phyloP scores from a whole-genome alignment of 169 alveolate species.

The Plasmodium fragile region DNA sequence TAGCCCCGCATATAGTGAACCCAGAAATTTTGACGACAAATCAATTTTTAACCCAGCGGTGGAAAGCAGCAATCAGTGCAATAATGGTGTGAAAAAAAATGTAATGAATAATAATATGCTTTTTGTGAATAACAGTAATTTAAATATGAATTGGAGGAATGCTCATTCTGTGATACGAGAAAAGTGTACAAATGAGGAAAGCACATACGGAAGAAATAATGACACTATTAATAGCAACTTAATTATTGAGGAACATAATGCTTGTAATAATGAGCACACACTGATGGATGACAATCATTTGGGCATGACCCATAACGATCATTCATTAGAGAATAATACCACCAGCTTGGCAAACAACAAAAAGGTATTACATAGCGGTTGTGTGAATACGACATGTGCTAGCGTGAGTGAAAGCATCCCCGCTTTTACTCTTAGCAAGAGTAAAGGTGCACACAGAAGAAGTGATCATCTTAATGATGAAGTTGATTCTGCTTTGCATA shows the following conservation, averaged over 20 bases:
- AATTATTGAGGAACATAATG: background rate
- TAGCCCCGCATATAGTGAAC: background rate
- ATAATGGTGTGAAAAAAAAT: background rate
- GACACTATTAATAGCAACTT: constrained; percentile 4
- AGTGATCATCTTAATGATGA: background rate
- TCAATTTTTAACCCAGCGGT: background rate
- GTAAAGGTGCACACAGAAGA: background rate
- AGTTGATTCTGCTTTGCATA: background rate
- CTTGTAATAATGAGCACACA: background rate
- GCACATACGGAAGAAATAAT: background rate
- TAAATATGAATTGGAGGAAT: background rate
- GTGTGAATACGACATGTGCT: background rate
- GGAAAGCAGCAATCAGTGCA: background rate
- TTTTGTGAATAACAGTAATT: background rate
- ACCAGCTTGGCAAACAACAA: background rate
- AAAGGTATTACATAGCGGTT: background rate
- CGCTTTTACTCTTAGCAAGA: background rate
- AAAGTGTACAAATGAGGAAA: background rate
- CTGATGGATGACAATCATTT: constrained; percentile 13
- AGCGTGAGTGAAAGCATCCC: background rate
- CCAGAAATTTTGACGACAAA: background rate
- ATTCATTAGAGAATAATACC: background rate
- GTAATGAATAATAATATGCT: background rate
- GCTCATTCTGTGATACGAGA: background rate
- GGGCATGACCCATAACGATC: background rate